Evolutionary conservation across 768 basidiomycete genomes (phyloP).

Genomic region (Collybiopsis confluens): DNA sequence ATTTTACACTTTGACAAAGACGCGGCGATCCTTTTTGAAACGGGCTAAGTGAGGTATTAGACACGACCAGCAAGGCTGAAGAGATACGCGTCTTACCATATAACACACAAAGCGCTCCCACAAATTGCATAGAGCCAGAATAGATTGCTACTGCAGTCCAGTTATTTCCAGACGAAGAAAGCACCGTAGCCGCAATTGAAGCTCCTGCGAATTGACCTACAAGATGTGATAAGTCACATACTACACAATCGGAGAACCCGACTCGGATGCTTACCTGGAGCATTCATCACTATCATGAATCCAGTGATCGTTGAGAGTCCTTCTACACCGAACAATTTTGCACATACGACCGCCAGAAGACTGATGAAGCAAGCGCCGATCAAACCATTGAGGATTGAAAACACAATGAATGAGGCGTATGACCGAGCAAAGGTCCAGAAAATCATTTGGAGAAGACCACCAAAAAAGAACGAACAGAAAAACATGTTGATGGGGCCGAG

Average conservation of each 20-base stretch:
- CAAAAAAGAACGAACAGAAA: constrained; percentile 28
- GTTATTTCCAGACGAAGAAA: constrained; percentile 22
- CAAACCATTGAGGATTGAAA: constrained; percentile 28
- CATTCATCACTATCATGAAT: constrained; percentile 20
- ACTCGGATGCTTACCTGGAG: constrained; percentile 13
- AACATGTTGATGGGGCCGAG: constrained; percentile 37
- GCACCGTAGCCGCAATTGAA: constrained; percentile 27
- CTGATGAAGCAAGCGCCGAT: constrained; percentile 31
- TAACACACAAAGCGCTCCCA: constrained; percentile 23
- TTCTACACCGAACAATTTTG: constrained; percentile 20
- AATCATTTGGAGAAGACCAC: constrained; percentile 30
- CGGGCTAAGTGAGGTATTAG: neutral
- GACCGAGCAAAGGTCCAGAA: constrained; percentile 33
- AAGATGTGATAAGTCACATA: neutral
- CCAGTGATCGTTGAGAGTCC: constrained; percentile 21
- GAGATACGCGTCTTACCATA: constrained; percentile 20
- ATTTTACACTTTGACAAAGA: constrained; percentile 1
- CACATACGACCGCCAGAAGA: constrained; percentile 27
- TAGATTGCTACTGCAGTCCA: constrained; percentile 27
- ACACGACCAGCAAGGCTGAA: neutral
- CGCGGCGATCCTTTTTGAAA: constrained; percentile 1
- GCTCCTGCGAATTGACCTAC: constrained; percentile 27
- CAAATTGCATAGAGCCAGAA: constrained; percentile 23
- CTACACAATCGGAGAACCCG: neutral
- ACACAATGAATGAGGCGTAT: constrained; percentile 26